Percentiles rank a stretch among this genome's conserved stretches.
phyloP scores from a whole-genome alignment of 495 filamentous ascomycete genomes.

The Hyphodiscus hymeniophilus region DNA sequence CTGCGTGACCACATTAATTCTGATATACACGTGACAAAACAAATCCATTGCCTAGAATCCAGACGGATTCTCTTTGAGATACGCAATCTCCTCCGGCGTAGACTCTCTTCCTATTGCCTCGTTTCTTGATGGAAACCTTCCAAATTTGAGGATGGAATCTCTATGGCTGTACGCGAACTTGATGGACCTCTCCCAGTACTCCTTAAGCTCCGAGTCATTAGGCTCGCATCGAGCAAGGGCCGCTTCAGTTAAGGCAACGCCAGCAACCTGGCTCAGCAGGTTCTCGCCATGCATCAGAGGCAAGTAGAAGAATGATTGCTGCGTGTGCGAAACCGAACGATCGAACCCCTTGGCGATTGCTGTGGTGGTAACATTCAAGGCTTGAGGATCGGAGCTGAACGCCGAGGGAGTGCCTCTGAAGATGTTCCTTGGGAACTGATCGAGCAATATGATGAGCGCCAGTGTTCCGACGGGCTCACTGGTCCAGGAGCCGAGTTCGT shows the following conservation, averaged over 20 bases:
- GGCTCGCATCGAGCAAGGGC: slow-evolving; percentile 6
- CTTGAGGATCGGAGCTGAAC: slow-evolving; percentile 27
- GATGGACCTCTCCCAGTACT: slow-evolving; percentile 15
- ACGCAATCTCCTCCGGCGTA: slow-evolving; percentile 22
- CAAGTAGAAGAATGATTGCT: slow-evolving; percentile 29
- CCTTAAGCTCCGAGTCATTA: slow-evolving; percentile 16
- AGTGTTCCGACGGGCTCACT: slow-evolving; percentile 9
- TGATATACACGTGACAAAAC: no score
- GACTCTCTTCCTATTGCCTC: slow-evolving; percentile 14
- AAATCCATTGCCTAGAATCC: no score
- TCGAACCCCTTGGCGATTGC: slow-evolving; percentile 27
- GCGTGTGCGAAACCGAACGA: slow-evolving; percentile 18
- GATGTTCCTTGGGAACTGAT: slow-evolving; percentile 20
- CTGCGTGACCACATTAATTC: no score
- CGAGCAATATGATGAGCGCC: slow-evolving; percentile 16
- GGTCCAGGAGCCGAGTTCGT: slow-evolving; percentile 11
- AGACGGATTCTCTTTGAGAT: slow-evolving; percentile 17
- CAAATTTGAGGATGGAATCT: slow-evolving; percentile 20
- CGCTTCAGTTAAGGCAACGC: slow-evolving; percentile 23
- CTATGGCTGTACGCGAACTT: slow-evolving; percentile 23
- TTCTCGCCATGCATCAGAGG: slow-evolving; percentile 30
- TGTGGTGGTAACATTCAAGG: slow-evolving; percentile 20
- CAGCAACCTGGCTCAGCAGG: slow-evolving; percentile 26
- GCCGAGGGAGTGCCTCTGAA: slow-evolving; percentile 11
- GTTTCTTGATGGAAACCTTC: slow-evolving; percentile 21